Evolutionary conservation across 306 rosid species (phyloP).

Genomic region (Luffa acutangula): DNA sequence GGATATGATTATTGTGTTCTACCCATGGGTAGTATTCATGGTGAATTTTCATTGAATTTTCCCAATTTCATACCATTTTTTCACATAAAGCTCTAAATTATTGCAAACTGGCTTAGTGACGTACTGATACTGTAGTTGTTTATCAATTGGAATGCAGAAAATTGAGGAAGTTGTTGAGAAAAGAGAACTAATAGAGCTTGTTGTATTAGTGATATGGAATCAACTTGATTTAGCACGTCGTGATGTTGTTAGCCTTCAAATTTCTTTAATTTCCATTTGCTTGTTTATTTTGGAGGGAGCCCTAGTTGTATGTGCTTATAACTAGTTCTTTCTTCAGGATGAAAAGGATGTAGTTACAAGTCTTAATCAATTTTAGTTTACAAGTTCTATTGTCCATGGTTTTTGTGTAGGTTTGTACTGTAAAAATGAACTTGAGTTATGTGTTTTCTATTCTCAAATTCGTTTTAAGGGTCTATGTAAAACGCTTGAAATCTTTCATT

Average conservation of each 20-base stretch:
- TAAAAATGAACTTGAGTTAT: too few species aligned
- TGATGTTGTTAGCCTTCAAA: slow-evolving; percentile 55
- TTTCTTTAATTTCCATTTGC: background rate
- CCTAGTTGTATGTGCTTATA: background rate
- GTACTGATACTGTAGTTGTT: background rate
- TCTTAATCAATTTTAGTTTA: too few species aligned
- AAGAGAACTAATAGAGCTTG: slow-evolving; percentile 90
- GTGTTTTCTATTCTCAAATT: too few species aligned
- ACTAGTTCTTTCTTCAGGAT: slow-evolving; percentile 7
- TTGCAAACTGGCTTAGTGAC: background rate
- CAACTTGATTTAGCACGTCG: slow-evolving; percentile 94
- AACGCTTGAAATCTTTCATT: too few species aligned
- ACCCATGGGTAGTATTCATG: background rate
- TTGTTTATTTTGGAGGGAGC: background rate
- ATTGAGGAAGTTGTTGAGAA: slow-evolving; percentile 91
- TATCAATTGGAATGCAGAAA: slow-evolving; percentile 38
- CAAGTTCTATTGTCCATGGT: too few species aligned
- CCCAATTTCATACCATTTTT: background rate
- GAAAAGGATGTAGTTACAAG: too few species aligned
- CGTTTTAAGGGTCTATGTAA: too few species aligned
- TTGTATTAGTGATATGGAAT: slow-evolving; percentile 89
- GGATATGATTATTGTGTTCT: background rate
- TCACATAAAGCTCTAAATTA: background rate
- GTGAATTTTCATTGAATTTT: too few species aligned
- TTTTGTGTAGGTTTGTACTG: too few species aligned